Evolutionary conservation across 129 eudicot genomes (phyloP).

Genomic region (Daucus carota): DNA sequence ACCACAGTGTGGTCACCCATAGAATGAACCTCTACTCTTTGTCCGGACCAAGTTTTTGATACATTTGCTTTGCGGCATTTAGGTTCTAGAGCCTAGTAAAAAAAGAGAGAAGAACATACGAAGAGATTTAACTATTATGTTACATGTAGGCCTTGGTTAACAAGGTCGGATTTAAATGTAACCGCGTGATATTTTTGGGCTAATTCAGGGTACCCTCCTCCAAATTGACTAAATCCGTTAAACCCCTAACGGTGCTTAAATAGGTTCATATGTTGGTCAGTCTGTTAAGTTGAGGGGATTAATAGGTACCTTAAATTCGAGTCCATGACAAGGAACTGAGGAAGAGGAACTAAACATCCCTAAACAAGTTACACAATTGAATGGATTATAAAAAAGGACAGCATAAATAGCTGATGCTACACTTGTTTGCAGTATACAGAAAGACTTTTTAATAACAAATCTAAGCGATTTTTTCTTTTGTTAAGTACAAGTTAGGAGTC

Average conservation of each 20-base stretch:
- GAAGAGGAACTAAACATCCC: not conserved
- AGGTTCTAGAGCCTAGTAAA: slow-evolving; percentile 64
- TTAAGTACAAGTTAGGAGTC: not conserved
- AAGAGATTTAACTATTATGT: slow-evolving; percentile 12
- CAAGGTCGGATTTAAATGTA: not conserved
- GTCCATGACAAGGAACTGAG: not conserved
- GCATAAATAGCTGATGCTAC: not conserved
- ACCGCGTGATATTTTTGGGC: not conserved
- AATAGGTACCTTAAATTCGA: not conserved
- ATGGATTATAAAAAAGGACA: not conserved
- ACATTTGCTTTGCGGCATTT: slow-evolving; percentile 45
- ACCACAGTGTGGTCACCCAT: slow-evolving; percentile 65
- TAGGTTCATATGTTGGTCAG: not conserved
- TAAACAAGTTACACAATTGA: not conserved
- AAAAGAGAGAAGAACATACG: slow-evolving; percentile 11
- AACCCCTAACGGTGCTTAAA: not conserved
- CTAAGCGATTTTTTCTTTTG: not conserved
- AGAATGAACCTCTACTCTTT: slow-evolving; percentile 60
- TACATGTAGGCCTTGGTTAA: slow-evolving; percentile 1
- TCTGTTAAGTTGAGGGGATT: not conserved
- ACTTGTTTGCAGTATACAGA: not conserved
- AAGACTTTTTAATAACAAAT: not conserved
- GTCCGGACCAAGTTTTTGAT: slow-evolving; percentile 53
- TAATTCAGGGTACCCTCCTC: not conserved
- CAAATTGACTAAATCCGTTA: not conserved